Evolutionary conservation across 2,329 filamentous ascomycete species (phyloP).

Genomic region (Colletotrichum cuscutae): DNA sequence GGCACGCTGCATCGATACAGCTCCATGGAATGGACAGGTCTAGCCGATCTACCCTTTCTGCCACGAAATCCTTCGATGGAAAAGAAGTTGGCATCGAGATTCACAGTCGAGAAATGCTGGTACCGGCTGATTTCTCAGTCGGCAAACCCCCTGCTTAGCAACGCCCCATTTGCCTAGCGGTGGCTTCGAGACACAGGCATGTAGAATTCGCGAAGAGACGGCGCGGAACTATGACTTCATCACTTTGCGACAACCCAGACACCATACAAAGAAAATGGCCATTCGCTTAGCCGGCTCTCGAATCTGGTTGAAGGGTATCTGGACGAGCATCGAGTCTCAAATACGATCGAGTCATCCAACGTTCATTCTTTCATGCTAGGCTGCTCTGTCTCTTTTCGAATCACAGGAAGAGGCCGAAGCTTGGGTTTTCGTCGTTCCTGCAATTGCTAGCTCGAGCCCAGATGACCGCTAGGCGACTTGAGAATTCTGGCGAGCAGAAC

Average conservation of each 20-base stretch:
- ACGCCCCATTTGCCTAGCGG: not conserved
- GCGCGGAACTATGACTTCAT: slow-evolving; percentile 11
- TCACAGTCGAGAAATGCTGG: not conserved
- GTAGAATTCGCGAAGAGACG: not conserved
- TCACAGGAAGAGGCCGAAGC: not conserved
- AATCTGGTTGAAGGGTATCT: not conserved
- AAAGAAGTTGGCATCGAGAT: not conserved
- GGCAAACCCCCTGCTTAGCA: not conserved
- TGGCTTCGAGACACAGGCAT: not conserved
- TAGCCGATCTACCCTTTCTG: not conserved
- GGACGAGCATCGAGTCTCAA: not conserved
- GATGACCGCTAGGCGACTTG: not conserved
- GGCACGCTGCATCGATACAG: not conserved
- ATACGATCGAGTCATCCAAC: not conserved
- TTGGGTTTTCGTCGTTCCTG: not conserved
- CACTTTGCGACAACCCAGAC: not conserved
- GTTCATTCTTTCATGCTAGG: not conserved
- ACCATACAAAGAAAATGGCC: not conserved
- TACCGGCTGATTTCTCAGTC: not conserved
- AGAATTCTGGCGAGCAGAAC: not conserved
- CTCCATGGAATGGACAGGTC: not conserved
- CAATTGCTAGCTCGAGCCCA: not conserved
- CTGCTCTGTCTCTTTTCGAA: not conserved
- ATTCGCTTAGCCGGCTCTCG: not conserved
- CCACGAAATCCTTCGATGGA: not conserved